Conservation (phyloP, 2,329 filamentous ascomycete genomes). For the Orbilia quercus region DNA sequence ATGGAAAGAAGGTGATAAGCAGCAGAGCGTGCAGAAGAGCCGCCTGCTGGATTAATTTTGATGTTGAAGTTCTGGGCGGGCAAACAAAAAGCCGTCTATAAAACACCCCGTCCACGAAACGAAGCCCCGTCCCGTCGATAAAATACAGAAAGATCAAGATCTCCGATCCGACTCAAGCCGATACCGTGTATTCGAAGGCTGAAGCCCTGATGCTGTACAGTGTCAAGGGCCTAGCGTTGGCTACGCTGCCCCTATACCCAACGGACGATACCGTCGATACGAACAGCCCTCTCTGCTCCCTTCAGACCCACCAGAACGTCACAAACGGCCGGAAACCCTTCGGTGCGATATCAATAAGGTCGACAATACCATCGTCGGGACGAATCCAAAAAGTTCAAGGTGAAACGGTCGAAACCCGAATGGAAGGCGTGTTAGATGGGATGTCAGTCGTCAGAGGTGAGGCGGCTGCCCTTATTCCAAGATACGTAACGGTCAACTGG, state of each 20-base stretch:
- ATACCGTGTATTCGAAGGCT: not conserved
- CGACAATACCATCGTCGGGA: constrained; percentile 48
- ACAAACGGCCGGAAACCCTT: constrained; percentile 36
- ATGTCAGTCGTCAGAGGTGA: constrained; percentile 12
- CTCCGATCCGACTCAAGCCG: constrained; percentile 3
- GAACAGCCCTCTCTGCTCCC: constrained; percentile 7
- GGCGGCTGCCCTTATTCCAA: constrained; percentile 8
- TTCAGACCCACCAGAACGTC: constrained; percentile 30
- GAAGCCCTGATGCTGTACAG: not conserved
- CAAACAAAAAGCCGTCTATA: constrained; percentile 1
- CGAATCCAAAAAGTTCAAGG: constrained; percentile 5
- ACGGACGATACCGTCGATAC: constrained; percentile 1
- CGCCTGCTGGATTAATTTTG: not conserved
- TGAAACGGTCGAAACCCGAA: not conserved
- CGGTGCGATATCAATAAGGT: constrained; percentile 20
- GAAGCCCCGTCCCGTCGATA: not conserved
- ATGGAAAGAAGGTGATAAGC: not conserved
- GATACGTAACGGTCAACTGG: constrained; percentile 15
- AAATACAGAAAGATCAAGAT: not conserved
- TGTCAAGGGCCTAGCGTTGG: not conserved
- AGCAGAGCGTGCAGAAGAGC: constrained; percentile 10
- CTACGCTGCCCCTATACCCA: not conserved
- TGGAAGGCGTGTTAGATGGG: not conserved
- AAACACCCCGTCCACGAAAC: not conserved
- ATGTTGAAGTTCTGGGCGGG: not conserved